Conservation (phyloP, 2,329 filamentous ascomycete species). For the Fusarium sp. region DNA sequence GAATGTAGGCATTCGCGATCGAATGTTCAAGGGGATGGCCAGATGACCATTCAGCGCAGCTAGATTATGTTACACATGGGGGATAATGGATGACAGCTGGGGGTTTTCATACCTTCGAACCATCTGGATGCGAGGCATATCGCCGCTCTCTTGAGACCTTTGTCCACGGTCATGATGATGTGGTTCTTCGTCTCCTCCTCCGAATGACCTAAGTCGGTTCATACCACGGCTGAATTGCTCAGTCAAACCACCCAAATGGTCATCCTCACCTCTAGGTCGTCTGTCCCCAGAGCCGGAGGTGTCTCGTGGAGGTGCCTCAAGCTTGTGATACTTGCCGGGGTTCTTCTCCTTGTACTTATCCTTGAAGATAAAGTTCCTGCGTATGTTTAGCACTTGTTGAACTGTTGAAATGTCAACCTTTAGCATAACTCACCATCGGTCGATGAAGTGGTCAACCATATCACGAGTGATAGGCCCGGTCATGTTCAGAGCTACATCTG, state of each 20-base stretch:
- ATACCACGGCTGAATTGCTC: constrained; percentile 61
- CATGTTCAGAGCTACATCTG: constrained; percentile 85
- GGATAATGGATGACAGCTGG: neutral
- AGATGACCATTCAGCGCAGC: constrained; percentile 67
- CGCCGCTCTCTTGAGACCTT: constrained; percentile 32
- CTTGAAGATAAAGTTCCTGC: constrained; percentile 85
- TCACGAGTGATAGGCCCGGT: constrained; percentile 82
- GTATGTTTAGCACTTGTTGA: neutral
- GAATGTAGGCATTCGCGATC: constrained; percentile 87
- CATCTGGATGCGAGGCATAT: constrained; percentile 63
- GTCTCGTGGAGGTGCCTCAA: constrained; percentile 29
- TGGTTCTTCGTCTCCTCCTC: constrained; percentile 49
- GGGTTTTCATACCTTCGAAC: constrained; percentile 60
- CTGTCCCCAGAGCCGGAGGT: constrained; percentile 32
- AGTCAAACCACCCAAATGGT: constrained; percentile 62
- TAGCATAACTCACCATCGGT: constrained; percentile 74
- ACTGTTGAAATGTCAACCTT: neutral
- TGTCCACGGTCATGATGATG: constrained; percentile 26
- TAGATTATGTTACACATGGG: constrained; percentile 45
- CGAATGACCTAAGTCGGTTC: constrained; percentile 57
- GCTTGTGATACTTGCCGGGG: constrained; percentile 65
- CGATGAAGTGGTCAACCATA: constrained; percentile 82
- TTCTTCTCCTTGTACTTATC: constrained; percentile 79
- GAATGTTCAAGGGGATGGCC: constrained; percentile 76
- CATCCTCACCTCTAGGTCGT: constrained; percentile 44